phyloP scores from a whole-genome alignment of 306 rosid species.

The Quillaja saponaria region DNA sequence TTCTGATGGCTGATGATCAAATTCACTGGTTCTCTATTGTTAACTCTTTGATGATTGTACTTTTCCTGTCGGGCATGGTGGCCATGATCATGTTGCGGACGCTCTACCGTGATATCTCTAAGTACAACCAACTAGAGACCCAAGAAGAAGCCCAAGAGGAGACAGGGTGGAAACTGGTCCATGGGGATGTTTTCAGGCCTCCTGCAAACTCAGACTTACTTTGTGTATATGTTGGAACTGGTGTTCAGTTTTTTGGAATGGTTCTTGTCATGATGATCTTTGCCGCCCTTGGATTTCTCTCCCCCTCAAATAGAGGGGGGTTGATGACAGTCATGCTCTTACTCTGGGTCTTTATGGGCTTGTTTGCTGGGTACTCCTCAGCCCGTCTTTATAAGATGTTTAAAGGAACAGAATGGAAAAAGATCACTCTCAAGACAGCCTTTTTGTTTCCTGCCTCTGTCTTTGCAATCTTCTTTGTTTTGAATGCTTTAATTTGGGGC shows the following conservation, averaged over 20 bases:
- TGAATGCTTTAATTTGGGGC: slow-evolving; percentile 92
- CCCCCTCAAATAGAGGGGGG: slow-evolving; percentile 91
- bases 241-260: slow-evolving; percentile 92
- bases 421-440: slow-evolving; percentile 69
- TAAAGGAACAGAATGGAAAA: slow-evolving; percentile 85
- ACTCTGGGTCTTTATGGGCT: slow-evolving; percentile 91
- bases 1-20: slow-evolving; percentile 93
- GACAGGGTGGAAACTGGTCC: slow-evolving; percentile 89
- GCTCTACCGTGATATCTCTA: slow-evolving; percentile 91
- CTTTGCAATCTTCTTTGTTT: slow-evolving; percentile 69
- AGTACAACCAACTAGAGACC: slow-evolving; percentile 85
- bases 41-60: slow-evolving; percentile 85
- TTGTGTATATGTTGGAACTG: slow-evolving; percentile 86
- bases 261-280: slow-evolving; percentile 82
- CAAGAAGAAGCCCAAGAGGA: slow-evolving; percentile 96
- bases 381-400: slow-evolving; percentile 67
- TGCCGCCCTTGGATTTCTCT: slow-evolving; percentile 84
- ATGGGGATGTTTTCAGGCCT: slow-evolving; percentile 84
- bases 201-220: slow-evolving; percentile 74
- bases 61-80: slow-evolving; percentile 90
- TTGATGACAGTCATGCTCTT: slow-evolving; percentile 90
- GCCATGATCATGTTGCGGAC: slow-evolving; percentile 98
- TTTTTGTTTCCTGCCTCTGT: slow-evolving; percentile 66
- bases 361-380: slow-evolving; percentile 71
- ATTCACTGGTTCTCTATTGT: slow-evolving; percentile 96